Percentiles rank a stretch among this genome's conserved stretches.
Conservation (phyloP, 1,284 basidiomycete species). For the Trichosporon faecale region DNA sequence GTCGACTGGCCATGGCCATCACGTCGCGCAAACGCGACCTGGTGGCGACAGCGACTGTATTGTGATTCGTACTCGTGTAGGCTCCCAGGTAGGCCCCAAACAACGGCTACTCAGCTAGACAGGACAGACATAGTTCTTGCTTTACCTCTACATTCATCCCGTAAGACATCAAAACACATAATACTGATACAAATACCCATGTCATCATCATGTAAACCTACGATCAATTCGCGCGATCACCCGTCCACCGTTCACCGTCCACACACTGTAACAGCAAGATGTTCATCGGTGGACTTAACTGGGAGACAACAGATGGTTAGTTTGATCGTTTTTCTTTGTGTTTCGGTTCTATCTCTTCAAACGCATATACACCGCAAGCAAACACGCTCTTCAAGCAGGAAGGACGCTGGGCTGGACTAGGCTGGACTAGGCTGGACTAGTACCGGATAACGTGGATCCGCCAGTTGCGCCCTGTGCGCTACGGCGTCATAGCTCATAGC, state of each 20-base stretch:
- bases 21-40: not conserved
- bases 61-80: slow-evolving; percentile 7
- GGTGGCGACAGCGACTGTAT: not conserved
- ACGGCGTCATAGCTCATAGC: not conserved
- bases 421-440: not conserved
- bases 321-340: slow-evolving; percentile 15
- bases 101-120: not conserved
- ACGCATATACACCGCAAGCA: not conserved
- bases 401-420: not conserved
- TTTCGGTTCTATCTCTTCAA: not conserved
- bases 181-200: slow-evolving; percentile 21
- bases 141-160: slow-evolving; percentile 4
- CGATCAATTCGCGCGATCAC: not conserved
- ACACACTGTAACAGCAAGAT: slow-evolving; percentile 72
- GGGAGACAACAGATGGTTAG: slow-evolving; percentile 91
- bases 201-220: slow-evolving; percentile 6
- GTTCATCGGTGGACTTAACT: slow-evolving; percentile 95
- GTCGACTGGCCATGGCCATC: not conserved
- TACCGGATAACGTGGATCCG: not conserved
- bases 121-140: slow-evolving; percentile 9
- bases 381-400: not conserved
- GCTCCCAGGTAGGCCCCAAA: slow-evolving; percentile 16
- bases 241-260: not conserved
- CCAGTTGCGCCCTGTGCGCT: not conserved
- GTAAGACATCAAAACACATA: slow-evolving; percentile 12